Base-by-base conservation (phyloP, 768 basidiomycete species). In the Lentinula edodes region DNA sequence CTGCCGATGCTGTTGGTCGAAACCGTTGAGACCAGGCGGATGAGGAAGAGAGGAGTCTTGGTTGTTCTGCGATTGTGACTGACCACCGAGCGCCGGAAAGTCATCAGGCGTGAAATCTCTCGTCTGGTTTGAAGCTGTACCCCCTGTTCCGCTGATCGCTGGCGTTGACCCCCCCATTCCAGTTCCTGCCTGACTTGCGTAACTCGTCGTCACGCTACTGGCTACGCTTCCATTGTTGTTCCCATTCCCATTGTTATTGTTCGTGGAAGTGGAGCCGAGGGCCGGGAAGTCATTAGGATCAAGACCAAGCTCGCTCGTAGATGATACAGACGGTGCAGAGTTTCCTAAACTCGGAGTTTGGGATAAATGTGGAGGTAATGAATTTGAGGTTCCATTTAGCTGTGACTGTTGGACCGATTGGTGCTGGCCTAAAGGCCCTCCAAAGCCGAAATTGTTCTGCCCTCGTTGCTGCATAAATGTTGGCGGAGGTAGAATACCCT, bases 231-330 rank as follows among this genome's bases (percentile, higher is more conserved):
- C 59, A 52, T 60, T 52, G 52, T 68, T 74, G 66, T 63, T 75
- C 46, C 73, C 73, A 42, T 75, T 77, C 54, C 66, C 65, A 55
- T 72, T 66, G 59, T 71, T 76, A 53, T 70, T 75, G 62, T 78
- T 77, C 66, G 79, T 63, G 54, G 75, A 65, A 13, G 82, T 80
- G 46, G 87, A 86, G 43, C 91, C 91, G 18, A 93, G 83, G 13
- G 90, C 91, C n/a, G 91, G 91, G 67, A 93, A 92, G 73, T 92
- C 91, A 69, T 90, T 91, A 36, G 86, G 90, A 77, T 93, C 91
- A 42, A 92, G 83, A 18, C 87, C 88, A 62, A 90, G 86, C 69
- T 92, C 91, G 71, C 82, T 87, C 38, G 83, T 77, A 32, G 88
- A 88, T 55, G 85, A 86, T 63, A 79, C 81, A 52, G 84, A 85